These are phyloP conservation scores for Picochlorum sp. DNA, from an alignment of 139 green algal genomes.

Conservation along the genomic window DNA sequence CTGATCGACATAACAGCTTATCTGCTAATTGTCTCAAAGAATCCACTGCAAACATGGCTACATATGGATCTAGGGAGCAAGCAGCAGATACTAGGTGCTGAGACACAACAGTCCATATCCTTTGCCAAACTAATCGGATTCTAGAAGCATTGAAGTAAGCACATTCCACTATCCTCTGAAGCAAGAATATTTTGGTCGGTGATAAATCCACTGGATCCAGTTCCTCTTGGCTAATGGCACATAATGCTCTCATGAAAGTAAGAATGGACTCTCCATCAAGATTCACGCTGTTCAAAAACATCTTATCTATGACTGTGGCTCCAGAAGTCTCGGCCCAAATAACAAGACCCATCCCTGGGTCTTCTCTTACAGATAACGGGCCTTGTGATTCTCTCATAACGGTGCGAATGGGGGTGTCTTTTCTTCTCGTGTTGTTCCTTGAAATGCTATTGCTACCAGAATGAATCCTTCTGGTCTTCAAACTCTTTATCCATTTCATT, in stretches of 20 bases:
- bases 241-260: conserved; percentile 80
- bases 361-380: not conserved
- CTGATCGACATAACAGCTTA: conserved; percentile 91
- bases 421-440: no score
- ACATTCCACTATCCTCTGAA: conserved; percentile 24
- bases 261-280: conserved; percentile 87
- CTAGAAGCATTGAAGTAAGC: conserved; percentile 76
- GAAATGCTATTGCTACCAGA: no score
- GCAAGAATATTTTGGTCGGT: conserved; percentile 8
- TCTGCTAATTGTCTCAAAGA: conserved; percentile 64
- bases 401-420: not conserved
- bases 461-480: not conserved
- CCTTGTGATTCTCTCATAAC: not conserved
- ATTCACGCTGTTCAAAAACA: conserved; percentile 34
- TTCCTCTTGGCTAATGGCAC: conserved; percentile 68
- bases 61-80: conserved; percentile 67
- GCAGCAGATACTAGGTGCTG: conserved; percentile 42
- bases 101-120: conserved; percentile 84
- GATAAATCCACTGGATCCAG: conserved; percentile 28
- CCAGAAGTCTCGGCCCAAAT: conserved; percentile 43
- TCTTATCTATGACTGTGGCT: conserved; percentile 28
- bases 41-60: conserved; percentile 91
- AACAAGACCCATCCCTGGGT: conserved; percentile 36
- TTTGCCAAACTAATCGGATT: conserved; percentile 78
- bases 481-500: not conserved